phyloP scores from a whole-genome alignment of 495 filamentous ascomycete genomes.

The Penicillium cataractarum region DNA sequence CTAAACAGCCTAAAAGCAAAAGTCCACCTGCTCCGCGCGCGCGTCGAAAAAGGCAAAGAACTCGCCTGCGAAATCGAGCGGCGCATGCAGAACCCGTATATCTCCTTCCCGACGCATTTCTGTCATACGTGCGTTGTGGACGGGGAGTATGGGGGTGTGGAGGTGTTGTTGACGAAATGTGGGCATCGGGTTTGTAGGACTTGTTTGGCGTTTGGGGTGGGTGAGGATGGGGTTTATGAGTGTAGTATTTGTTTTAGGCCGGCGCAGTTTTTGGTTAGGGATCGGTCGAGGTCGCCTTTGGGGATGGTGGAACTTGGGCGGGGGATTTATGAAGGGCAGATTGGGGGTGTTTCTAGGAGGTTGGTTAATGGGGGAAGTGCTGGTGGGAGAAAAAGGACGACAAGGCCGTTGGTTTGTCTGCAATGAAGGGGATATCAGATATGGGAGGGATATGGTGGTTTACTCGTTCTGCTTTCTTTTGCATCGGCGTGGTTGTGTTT shows the following conservation, averaged over 20 bases:
- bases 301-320: neutral
- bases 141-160: conserved; percentile 11
- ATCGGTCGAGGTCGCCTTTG: neutral
- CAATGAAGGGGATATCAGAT: neutral
- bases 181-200: conserved; percentile 33
- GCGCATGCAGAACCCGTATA: conserved; percentile 18
- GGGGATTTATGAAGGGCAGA: neutral
- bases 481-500: neutral
- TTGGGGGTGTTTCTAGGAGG: neutral
- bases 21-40: conserved; percentile 26
- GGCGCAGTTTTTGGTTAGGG: conserved; percentile 17
- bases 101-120: conserved; percentile 30
- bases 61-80: conserved; percentile 32
- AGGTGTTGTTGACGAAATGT: conserved; percentile 29
- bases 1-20: conserved; percentile 11
- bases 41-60: conserved; percentile 36
- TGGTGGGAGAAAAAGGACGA: neutral
- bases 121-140: conserved; percentile 32
- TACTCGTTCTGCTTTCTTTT: neutral
- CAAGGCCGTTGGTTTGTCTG: neutral
- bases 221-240: conserved; percentile 23
- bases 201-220: conserved; percentile 27
- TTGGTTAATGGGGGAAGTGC: neutral
- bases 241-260: conserved; percentile 33
- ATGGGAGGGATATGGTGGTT: neutral